Evolutionary conservation across 1,139 yeast species (phyloP).

Genomic region (Candida tropicalis): DNA sequence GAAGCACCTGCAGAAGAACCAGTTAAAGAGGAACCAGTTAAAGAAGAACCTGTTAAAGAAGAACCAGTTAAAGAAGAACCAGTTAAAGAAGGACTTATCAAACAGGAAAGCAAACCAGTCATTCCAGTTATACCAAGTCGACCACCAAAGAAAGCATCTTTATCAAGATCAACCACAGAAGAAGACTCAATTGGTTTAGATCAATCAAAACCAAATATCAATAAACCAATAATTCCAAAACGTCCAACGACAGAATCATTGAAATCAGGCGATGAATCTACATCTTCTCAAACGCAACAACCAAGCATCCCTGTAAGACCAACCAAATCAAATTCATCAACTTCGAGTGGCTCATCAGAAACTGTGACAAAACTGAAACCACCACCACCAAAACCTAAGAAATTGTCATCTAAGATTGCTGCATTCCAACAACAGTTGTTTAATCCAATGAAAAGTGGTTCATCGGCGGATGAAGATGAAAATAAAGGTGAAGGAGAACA

Average conservation of each 20-base stretch:
- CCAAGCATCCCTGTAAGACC: slow-evolving; percentile 17
- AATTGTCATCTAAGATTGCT: slow-evolving; percentile 74
- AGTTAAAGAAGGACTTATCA: background rate
- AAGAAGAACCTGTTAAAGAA: background rate
- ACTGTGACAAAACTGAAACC: slow-evolving; percentile 26
- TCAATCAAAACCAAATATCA: background rate
- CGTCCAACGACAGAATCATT: slow-evolving; percentile 13
- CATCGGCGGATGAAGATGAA: slow-evolving; percentile 3
- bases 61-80: background rate
- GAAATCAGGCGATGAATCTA: background rate
- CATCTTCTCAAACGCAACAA: background rate
- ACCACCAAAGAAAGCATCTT: slow-evolving; percentile 15
- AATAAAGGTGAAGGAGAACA: background rate
- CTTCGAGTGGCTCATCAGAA: slow-evolving; percentile 8
- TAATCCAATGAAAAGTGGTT: slow-evolving; percentile 32
- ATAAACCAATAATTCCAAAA: slow-evolving; percentile 11
- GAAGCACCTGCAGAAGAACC: background rate
- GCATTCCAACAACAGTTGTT: slow-evolving; percentile 64
- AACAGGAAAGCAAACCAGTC: background rate
- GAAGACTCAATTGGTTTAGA: slow-evolving; percentile 2
- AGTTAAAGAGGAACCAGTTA: background rate
- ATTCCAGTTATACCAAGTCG: slow-evolving; percentile 15
- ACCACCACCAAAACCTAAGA: slow-evolving; percentile 75
- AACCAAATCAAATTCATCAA: slow-evolving; percentile 7
- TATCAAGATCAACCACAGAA: slow-evolving; percentile 10